A percentile compares a stretch with the other conserved stretches of the same genome.
These are phyloP conservation scores for Lachnellula occidentalis DNA, from an alignment of 2,329 filamentous ascomycete species.

Conservation along the genomic window DNA sequence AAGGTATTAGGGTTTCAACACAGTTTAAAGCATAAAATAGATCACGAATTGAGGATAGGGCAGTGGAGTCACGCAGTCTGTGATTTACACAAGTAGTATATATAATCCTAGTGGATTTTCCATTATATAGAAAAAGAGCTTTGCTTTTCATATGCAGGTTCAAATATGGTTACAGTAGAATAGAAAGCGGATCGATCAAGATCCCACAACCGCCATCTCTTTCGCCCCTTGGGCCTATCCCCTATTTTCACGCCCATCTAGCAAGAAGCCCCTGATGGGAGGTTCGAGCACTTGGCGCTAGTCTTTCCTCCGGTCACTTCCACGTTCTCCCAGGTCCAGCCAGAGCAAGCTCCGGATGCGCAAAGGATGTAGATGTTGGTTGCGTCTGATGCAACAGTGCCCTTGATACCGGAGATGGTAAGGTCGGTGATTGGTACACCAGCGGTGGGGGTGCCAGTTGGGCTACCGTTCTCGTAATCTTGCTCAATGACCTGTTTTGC, in stretches of 20 bases:
- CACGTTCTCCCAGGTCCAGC: slow-evolving; percentile 47
- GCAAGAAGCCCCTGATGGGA: slow-evolving; percentile 29
- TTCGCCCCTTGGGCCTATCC: too few relatives aligned
- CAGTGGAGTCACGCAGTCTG: background rate
- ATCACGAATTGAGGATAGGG: background rate
- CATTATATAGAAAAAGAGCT: background rate
- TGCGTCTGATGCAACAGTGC: slow-evolving; percentile 35
- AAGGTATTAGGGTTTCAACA: background rate
- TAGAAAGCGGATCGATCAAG: background rate
- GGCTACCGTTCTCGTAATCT: slow-evolving; percentile 43
- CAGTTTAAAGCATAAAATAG: background rate
- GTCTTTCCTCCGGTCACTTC: slow-evolving; percentile 45
- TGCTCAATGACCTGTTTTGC: slow-evolving; percentile 43
- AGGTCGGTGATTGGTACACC: slow-evolving; percentile 47
- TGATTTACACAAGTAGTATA: background rate
- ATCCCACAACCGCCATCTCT: background rate
- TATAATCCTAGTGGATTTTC: background rate
- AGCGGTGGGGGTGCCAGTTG: slow-evolving; percentile 36
- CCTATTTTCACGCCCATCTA: background rate
- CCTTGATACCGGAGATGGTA: slow-evolving; percentile 38
- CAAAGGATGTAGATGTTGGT: slow-evolving; percentile 48
- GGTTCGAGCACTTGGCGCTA: slow-evolving; percentile 35
- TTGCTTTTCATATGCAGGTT: background rate
- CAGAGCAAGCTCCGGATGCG: slow-evolving; percentile 41
- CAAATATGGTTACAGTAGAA: background rate